A percentile compares a stretch with the other conserved stretches of the same genome.
These are phyloP conservation scores for Agaricales sp. DNA, from an alignment of 1,284 basidiomycete species.

Conservation along the genomic window DNA sequence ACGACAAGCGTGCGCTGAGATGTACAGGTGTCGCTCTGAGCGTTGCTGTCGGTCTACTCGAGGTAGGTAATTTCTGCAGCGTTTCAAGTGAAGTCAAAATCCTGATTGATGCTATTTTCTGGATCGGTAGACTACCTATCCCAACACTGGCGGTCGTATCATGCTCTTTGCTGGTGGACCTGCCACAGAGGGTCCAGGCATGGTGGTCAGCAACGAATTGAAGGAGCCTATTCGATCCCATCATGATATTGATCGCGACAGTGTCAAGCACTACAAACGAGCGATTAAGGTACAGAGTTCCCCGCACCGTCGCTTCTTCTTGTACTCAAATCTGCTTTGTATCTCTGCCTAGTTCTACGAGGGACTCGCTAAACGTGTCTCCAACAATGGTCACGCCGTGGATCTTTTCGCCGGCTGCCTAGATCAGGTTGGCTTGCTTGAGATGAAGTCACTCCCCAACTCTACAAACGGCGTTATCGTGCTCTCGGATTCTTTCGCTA, in stretches of 20 bases:
- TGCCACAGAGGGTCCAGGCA: slow-evolving; percentile 94
- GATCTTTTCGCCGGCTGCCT: slow-evolving; percentile 97
- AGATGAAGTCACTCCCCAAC: slow-evolving; percentile 96
- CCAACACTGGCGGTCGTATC: slow-evolving; percentile 92
- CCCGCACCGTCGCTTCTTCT: slow-evolving; percentile 13
- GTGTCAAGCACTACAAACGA: slow-evolving; percentile 96
- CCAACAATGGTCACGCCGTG: slow-evolving; percentile 90
- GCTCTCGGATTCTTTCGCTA: slow-evolving; percentile 94
- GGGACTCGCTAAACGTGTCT: slow-evolving; percentile 85
- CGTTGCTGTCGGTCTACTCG: slow-evolving; percentile 91
- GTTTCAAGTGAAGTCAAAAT: too few species aligned
- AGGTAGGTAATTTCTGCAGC: slow-evolving; percentile 40
- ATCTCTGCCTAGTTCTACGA: slow-evolving; percentile 76
- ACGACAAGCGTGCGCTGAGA: slow-evolving; percentile 89
- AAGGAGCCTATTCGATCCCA: slow-evolving; percentile 98
- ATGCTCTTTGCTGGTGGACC: slow-evolving; percentile 97
- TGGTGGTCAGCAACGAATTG: slow-evolving; percentile 93
- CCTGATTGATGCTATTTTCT: not conserved
- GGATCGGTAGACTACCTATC: slow-evolving; percentile 67
- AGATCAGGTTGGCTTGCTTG: slow-evolving; percentile 94
- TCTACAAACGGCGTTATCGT: slow-evolving; percentile 96
- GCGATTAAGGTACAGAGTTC: slow-evolving; percentile 92
- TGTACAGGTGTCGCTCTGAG: slow-evolving; percentile 94
- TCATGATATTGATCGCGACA: slow-evolving; percentile 98
- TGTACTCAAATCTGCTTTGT: slow-evolving; percentile 7